Conservation (phyloP, 116 monocot species). For the Cymodocea nodosa region DNA sequence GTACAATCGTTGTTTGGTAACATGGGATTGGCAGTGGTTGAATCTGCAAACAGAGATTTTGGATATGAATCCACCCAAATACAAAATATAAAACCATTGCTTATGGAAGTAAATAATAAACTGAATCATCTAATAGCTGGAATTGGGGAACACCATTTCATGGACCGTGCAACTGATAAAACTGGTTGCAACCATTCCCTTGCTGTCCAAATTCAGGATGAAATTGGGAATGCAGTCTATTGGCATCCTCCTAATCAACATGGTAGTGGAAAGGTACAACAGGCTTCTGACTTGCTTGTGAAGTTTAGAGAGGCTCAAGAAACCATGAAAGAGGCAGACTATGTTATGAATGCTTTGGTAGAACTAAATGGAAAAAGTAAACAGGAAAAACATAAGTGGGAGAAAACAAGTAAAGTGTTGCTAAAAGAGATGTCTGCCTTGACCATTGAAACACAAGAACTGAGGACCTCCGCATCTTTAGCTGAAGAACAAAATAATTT, state of each 20-base stretch:
- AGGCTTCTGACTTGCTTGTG: conserved; percentile 18
- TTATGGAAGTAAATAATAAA: neutral
- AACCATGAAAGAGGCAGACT: conserved; percentile 65
- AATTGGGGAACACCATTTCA: neutral
- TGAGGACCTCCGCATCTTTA: conserved; percentile 11
- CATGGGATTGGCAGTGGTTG: neutral
- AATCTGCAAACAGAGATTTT: neutral
- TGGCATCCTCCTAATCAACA: neutral
- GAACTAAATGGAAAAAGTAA: conserved; percentile 39
- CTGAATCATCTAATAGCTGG: neutral
- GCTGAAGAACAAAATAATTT: conserved; percentile 5
- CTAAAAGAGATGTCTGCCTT: conserved; percentile 13
- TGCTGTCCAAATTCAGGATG: neutral
- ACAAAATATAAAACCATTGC: neutral
- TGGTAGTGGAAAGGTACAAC: neutral
- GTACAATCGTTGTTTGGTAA: neutral
- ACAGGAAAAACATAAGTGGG: conserved; percentile 32
- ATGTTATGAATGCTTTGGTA: conserved; percentile 33
- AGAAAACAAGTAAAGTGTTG: conserved; percentile 19
- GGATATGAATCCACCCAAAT: conserved; percentile 1
- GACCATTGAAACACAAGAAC: conserved; percentile 12
- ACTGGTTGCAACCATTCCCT: neutral
- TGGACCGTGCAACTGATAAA: neutral
- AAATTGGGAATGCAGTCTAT: neutral
- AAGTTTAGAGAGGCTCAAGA: conserved; percentile 47